These are phyloP conservation scores for Geotrichum fermentans DNA, from an alignment of 1,139 yeast genomes.

Conservation along the genomic window DNA sequence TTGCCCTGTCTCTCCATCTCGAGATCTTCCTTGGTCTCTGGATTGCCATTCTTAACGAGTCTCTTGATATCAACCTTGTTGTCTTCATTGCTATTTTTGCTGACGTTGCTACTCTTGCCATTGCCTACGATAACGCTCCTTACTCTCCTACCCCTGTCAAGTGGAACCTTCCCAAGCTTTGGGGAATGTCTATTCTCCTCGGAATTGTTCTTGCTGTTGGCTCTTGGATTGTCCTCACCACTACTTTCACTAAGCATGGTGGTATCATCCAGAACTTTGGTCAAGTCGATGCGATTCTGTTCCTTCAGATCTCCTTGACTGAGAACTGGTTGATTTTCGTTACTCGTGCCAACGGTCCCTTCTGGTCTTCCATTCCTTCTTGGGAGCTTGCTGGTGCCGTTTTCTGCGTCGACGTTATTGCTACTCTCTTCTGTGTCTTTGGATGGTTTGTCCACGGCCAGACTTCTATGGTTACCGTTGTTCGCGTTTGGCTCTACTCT, in stretches of 20 bases:
- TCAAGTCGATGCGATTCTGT: constrained; percentile 61
- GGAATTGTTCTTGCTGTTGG: constrained; percentile 65
- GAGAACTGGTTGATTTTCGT: constrained; percentile 77
- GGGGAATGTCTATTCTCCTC: constrained; percentile 70
- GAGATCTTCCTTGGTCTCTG: constrained; percentile 69
- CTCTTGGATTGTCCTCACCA: constrained; percentile 69
- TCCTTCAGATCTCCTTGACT: constrained; percentile 68
- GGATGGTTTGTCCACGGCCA: constrained; percentile 66
- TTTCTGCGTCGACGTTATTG: constrained; percentile 60
- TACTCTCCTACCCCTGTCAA: constrained; percentile 94
- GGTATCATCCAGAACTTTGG: constrained; percentile 72
- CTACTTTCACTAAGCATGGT: constrained; percentile 57
- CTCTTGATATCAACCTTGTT: constrained; percentile 61
- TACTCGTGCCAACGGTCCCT: constrained; percentile 74
- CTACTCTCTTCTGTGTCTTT: constrained; percentile 64
- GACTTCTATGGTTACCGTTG: constrained; percentile 62
- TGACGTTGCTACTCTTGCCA: constrained; percentile 72
- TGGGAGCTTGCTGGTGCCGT: constrained; percentile 75
- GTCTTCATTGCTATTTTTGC: constrained; percentile 74
- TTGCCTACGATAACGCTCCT: constrained; percentile 87
- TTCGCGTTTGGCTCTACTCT: constrained; percentile 63
- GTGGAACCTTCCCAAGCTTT: constrained; percentile 89
- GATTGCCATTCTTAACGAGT: constrained; percentile 65
- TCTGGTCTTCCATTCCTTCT: constrained; percentile 67
- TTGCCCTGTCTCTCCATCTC: constrained; percentile 68